These are phyloP conservation scores for Hortiboletus campestris DNA, from an alignment of 768 basidiomycete genomes.

Conservation along the genomic window DNA sequence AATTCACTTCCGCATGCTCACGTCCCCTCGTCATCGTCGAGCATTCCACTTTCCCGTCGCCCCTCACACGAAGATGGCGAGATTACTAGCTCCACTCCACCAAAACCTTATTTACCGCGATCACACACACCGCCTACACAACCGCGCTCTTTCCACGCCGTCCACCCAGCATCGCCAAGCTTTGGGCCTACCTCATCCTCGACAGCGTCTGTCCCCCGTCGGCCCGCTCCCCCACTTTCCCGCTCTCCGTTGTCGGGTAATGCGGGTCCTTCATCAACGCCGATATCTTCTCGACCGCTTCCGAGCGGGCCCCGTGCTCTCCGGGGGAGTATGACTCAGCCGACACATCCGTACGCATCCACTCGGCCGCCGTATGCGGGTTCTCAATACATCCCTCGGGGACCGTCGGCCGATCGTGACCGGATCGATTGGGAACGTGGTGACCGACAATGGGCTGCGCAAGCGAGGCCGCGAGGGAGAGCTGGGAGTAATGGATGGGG, in stretches of 20 bases:
- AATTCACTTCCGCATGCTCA: neutral
- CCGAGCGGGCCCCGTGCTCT: conserved; percentile 43
- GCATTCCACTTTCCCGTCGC: conserved; percentile 22
- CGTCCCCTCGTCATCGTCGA: conserved; percentile 5
- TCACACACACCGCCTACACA: conserved; percentile 46
- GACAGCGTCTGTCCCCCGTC: conserved; percentile 24
- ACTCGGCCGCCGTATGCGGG: conserved; percentile 23
- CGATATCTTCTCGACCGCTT: conserved; percentile 32
- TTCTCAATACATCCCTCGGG: conserved; percentile 44
- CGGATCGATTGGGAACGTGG: conserved; percentile 45
- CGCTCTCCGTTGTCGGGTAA: conserved; percentile 30
- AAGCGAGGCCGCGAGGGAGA: conserved; percentile 31
- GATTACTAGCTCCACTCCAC: conserved; percentile 40
- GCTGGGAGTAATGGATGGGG: conserved; percentile 39
- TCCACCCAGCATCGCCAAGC: conserved; percentile 26
- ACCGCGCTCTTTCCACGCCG: conserved; percentile 43
- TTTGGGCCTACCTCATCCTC: conserved; percentile 24
- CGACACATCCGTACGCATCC: conserved; percentile 20
- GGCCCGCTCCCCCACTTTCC: conserved; percentile 31
- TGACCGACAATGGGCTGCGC: conserved; percentile 34
- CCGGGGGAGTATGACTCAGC: conserved; percentile 26
- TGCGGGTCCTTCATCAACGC: conserved; percentile 16
- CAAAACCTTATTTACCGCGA: conserved; percentile 36
- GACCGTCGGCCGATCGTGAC: conserved; percentile 53
- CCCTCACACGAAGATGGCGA: conserved; percentile 54